Evolutionary conservation across 495 filamentous ascomycete genomes (phyloP).

Genomic region (Penicillium robsamsonii): DNA sequence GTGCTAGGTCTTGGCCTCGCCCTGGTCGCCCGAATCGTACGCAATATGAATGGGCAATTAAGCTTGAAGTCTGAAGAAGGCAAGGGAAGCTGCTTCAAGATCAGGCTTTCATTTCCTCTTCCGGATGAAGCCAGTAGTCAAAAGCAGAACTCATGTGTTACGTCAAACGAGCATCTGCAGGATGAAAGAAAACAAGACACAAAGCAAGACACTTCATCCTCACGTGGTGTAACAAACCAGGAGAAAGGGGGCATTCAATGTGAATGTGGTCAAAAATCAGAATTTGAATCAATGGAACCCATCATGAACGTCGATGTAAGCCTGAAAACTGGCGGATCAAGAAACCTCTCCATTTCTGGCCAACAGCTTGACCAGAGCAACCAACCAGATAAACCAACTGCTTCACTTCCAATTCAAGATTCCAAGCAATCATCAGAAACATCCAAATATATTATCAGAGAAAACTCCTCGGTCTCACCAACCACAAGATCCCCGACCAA

Average conservation of each 20-base stretch:
- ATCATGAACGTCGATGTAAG: constrained; percentile 15
- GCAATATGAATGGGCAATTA: constrained; percentile 85
- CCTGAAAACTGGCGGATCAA: constrained; percentile 18
- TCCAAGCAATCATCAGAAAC: not conserved
- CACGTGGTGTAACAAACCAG: not conserved
- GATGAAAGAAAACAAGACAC: not conserved
- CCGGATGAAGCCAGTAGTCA: constrained; percentile 10
- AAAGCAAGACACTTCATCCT: not conserved
- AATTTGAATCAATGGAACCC: constrained; percentile 9
- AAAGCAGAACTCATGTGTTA: constrained; percentile 5
- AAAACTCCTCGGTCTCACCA: not conserved
- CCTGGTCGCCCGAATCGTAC: constrained; percentile 74
- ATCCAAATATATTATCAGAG: too few relatives aligned
- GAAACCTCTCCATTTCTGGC: constrained; percentile 10
- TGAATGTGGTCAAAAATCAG: constrained; percentile 16
- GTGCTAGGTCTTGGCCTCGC: constrained; percentile 79
- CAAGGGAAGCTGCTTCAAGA: constrained; percentile 73
- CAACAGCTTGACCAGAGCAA: not conserved
- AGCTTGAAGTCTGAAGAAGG: constrained; percentile 81
- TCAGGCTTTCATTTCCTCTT: constrained; percentile 32
- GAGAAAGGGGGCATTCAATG: constrained; percentile 2
- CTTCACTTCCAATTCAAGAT: not conserved
- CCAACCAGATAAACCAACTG: not conserved
- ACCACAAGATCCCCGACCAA: not conserved
- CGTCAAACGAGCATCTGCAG: not conserved